Conservation (phyloP, 1,139 yeast genomes). For the Meyerozyma carpophila region DNA sequence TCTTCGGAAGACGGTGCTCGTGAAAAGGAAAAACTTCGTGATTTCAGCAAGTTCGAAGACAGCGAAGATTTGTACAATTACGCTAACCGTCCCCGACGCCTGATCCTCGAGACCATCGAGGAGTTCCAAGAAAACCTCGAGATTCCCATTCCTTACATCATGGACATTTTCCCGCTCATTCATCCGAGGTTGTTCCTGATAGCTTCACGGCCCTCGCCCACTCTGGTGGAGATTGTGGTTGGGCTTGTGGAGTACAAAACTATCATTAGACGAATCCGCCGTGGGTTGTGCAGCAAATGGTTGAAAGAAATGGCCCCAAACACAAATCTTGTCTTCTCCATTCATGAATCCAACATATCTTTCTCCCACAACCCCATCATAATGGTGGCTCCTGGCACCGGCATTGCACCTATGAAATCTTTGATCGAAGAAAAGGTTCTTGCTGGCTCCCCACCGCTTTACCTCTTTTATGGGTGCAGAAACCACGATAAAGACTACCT, state of each 20-base stretch:
- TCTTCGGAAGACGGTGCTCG: constrained; percentile 40
- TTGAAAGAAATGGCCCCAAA: constrained; percentile 44
- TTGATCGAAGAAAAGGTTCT: constrained; percentile 37
- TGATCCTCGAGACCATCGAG: constrained; percentile 72
- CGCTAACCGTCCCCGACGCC: constrained; percentile 86
- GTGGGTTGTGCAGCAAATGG: constrained; percentile 84
- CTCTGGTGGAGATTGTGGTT: constrained; percentile 55
- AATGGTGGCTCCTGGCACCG: constrained; percentile 87
- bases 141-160: constrained; percentile 68
- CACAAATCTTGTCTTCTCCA: constrained; percentile 49
- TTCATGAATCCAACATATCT: constrained; percentile 44
- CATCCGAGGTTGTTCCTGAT: constrained; percentile 82
- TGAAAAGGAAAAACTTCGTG: constrained; percentile 70
- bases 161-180: constrained; percentile 74
- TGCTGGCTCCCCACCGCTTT: constrained; percentile 22
- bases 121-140: constrained; percentile 69
- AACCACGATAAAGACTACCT: constrained; percentile 61
- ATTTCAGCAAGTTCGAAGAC: constrained; percentile 69
- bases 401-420: constrained; percentile 83
- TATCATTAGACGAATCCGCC: constrained; percentile 65
- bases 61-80: constrained; percentile 81
- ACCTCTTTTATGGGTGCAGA: constrained; percentile 77
- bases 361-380: constrained; percentile 48
- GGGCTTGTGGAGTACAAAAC: constrained; percentile 89
- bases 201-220: constrained; percentile 52